Conservation (phyloP, 371 early-diverging fungal species). For the Blakeslea trispora region DNA sequence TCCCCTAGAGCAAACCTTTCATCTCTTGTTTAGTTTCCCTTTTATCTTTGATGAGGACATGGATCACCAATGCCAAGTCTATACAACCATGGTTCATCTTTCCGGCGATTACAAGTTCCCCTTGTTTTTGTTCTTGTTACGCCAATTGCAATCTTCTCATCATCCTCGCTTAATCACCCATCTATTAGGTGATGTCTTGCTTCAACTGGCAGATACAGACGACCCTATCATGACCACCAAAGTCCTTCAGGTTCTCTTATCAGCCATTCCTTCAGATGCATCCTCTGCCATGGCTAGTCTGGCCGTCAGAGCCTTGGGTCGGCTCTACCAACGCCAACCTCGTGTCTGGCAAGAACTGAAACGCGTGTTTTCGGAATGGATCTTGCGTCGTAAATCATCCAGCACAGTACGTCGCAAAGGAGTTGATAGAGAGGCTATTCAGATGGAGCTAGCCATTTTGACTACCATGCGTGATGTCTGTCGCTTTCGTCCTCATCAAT, state of each 20-base stretch:
- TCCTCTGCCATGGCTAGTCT: slow-evolving; percentile 46
- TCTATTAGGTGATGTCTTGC: slow-evolving; percentile 47
- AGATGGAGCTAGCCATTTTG: slow-evolving; percentile 58
- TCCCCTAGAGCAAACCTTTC: no score
- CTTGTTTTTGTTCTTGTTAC: slow-evolving; percentile 47
- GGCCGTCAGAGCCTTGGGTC: slow-evolving; percentile 49
- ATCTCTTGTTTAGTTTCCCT: slow-evolving; percentile 17
- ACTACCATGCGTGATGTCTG: slow-evolving; percentile 59
- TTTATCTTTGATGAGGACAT: slow-evolving; percentile 5
- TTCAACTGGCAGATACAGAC: slow-evolving; percentile 44
- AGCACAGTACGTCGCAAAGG: slow-evolving; percentile 28
- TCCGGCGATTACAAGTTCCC: slow-evolving; percentile 38
- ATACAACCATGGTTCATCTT: slow-evolving; percentile 6
- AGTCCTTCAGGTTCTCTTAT: slow-evolving; percentile 47
- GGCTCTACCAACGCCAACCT: slow-evolving; percentile 53
- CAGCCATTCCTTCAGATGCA: slow-evolving; percentile 39
- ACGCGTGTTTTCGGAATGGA: slow-evolving; percentile 56
- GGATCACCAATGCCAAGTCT: background rate
- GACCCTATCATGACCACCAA: slow-evolving; percentile 56
- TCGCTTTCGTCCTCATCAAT: slow-evolving; percentile 39
- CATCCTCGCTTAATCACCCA: slow-evolving; percentile 33
- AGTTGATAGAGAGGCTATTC: slow-evolving; percentile 30
- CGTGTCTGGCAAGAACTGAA: slow-evolving; percentile 63
- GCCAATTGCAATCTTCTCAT: slow-evolving; percentile 41
- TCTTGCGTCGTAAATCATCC: slow-evolving; percentile 46